Conservation (phyloP, 2,329 filamentous ascomycete genomes). For the Dothiorella sarmentorum region DNA sequence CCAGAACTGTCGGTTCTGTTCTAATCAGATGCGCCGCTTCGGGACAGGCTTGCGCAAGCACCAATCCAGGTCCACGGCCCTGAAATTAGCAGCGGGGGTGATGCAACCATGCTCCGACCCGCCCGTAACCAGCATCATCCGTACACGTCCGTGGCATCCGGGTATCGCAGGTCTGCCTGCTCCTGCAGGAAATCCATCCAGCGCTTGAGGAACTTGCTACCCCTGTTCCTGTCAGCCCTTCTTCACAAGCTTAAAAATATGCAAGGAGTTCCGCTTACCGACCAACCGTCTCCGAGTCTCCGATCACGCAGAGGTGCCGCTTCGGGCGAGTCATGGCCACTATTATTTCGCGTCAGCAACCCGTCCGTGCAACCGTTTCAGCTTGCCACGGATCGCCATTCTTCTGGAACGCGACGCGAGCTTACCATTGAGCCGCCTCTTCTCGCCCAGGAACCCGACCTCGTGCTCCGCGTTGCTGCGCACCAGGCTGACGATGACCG, state of each 20-base stretch:
- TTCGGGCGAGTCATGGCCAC: conserved; percentile 96
- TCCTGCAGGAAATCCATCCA: conserved; percentile 95
- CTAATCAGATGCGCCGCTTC: not conserved
- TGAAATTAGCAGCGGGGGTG: conserved; percentile 15
- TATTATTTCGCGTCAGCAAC: conserved; percentile 51
- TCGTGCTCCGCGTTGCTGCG: conserved; percentile 83
- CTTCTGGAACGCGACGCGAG: conserved; percentile 14
- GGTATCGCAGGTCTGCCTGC: conserved; percentile 84
- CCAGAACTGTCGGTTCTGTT: not conserved
- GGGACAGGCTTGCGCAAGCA: not conserved
- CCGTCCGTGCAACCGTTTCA: not conserved
- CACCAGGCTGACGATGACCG: conserved; percentile 88
- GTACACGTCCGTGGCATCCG: conserved; percentile 57
- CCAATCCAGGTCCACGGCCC: not conserved
- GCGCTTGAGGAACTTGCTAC: conserved; percentile 76
- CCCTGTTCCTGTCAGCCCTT: conserved; percentile 51
- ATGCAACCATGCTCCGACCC: conserved; percentile 4
- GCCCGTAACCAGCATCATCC: conserved; percentile 19
- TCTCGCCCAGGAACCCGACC: conserved; percentile 91
- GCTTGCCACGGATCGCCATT: conserved; percentile 10
- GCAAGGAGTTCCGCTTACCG: conserved; percentile 55
- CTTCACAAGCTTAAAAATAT: not conserved
- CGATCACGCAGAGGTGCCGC: conserved; percentile 84
- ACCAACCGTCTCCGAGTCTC: conserved; percentile 89
- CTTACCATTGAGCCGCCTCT: conserved; percentile 84